phyloP scores from a whole-genome alignment of 2,329 filamentous ascomycete genomes.

The Calonectria henricotiae region DNA sequence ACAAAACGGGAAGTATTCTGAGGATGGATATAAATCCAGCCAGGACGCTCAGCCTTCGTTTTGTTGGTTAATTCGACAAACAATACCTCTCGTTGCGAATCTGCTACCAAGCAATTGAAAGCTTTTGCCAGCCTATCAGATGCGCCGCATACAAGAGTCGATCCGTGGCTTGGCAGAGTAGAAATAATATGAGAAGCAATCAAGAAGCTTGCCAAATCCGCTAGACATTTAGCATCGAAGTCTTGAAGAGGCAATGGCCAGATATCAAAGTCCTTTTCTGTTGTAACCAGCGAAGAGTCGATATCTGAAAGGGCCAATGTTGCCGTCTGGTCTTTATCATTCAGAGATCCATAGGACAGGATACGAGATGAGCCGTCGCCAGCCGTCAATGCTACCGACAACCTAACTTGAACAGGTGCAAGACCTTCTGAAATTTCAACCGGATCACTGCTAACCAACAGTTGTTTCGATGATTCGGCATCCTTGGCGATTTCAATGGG shows the following conservation, averaged over 20 bases:
- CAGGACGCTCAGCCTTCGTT: not conserved
- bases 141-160: not conserved
- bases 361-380: not conserved
- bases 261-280: not conserved
- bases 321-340: not conserved
- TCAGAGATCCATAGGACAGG: not conserved
- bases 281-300: not conserved
- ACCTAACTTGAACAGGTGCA: not conserved
- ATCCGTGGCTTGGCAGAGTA: not conserved
- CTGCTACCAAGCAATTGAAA: not conserved
- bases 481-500: not conserved
- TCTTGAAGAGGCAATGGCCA: not conserved
- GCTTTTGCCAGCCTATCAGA: not conserved
- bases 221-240: not conserved
- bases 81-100: not conserved
- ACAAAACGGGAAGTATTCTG: not conserved
- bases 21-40: not conserved
- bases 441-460: not conserved
- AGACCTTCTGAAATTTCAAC: not conserved
- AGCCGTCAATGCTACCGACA: not conserved
- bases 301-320: not conserved
- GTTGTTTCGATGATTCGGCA: not conserved
- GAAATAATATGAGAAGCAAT: not conserved
- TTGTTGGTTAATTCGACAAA: not conserved
- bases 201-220: not conserved